phyloP scores from a whole-genome alignment of 1,284 basidiomycete genomes.

The Rhodofomes roseus region DNA sequence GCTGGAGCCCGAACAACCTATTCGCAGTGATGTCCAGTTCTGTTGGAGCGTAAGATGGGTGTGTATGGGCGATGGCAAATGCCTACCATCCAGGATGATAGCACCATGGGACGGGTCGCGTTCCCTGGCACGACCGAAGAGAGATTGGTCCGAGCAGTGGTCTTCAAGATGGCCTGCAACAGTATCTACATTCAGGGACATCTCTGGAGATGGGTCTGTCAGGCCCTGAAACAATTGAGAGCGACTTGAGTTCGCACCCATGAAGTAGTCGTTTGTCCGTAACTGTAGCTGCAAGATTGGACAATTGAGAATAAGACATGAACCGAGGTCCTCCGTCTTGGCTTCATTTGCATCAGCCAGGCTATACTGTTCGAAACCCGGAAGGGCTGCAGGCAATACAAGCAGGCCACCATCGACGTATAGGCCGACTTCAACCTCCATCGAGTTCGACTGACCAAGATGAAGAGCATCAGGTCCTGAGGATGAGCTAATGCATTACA shows the following conservation, averaged over 20 bases:
- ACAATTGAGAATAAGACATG: conserved; percentile 53
- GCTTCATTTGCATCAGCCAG: conserved; percentile 17
- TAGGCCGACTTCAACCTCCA: conserved; percentile 71
- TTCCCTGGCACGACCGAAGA: conserved; percentile 26
- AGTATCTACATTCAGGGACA: conserved; percentile 71
- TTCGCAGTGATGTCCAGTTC: conserved; percentile 80
- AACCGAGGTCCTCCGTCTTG: conserved; percentile 39
- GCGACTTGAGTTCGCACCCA: conserved; percentile 54
- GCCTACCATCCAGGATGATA: conserved; percentile 63
- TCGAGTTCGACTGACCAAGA: conserved; percentile 63
- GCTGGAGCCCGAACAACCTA: conserved; percentile 84
- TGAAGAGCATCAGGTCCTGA: background rate
- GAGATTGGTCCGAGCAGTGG: conserved; percentile 44
- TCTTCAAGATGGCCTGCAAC: conserved; percentile 50
- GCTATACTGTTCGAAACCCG: conserved; percentile 55
- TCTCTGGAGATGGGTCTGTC: conserved; percentile 44
- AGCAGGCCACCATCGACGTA: conserved; percentile 52
- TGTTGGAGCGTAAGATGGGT: conserved; percentile 31
- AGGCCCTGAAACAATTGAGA: background rate
- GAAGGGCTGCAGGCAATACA: conserved; percentile 71
- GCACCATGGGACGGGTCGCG: conserved; percentile 31
- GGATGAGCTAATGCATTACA: background rate
- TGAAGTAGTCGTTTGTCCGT: conserved; percentile 78
- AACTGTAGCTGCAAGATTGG: conserved; percentile 75
- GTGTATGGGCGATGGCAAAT: background rate